Percentiles rank a stretch among this genome's conserved stretches.
phyloP scores from a whole-genome alignment of 2,329 filamentous ascomycete genomes.

The Pestalotiopsis sp. region DNA sequence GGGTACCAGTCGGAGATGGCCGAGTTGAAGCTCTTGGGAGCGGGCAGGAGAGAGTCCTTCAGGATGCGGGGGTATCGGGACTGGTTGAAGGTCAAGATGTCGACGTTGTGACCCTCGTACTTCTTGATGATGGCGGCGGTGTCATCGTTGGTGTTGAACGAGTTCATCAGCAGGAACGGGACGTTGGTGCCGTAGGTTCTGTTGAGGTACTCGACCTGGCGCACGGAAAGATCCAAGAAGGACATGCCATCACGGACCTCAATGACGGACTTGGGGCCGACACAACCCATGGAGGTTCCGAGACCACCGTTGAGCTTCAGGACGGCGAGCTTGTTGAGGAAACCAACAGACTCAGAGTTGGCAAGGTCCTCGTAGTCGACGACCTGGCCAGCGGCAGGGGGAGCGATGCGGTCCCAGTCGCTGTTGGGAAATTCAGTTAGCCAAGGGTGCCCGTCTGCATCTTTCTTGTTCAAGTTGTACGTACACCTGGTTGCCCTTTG shows the following conservation, averaged over 20 bases:
- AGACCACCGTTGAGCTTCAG: slow-evolving; percentile 99
- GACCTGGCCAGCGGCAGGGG: slow-evolving; percentile 90
- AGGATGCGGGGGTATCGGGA: slow-evolving; percentile 96
- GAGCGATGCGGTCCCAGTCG: slow-evolving; percentile 95
- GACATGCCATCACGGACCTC: slow-evolving; percentile 99
- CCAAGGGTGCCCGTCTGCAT: neutral
- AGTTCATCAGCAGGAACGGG: slow-evolving; percentile 99
- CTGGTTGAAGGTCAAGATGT: slow-evolving; percentile 99
- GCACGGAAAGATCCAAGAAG: slow-evolving; percentile 97
- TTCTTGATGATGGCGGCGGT: slow-evolving; percentile 99
- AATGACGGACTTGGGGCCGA: slow-evolving; percentile 98
- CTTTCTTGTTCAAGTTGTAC: slow-evolving; percentile 30
- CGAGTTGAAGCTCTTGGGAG: slow-evolving; percentile 86
- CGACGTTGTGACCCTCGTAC: slow-evolving; percentile 99
- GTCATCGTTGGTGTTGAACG: slow-evolving; percentile 99
- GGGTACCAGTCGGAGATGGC: slow-evolving; percentile 97
- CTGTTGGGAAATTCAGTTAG: slow-evolving; percentile 43
- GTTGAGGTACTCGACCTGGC: slow-evolving; percentile 99
- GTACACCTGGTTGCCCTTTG: slow-evolving; percentile 89
- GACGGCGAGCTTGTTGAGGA: slow-evolving; percentile 96
- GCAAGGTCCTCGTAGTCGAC: slow-evolving; percentile 91
- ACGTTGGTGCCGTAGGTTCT: slow-evolving; percentile 97
- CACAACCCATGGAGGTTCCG: slow-evolving; percentile 99
- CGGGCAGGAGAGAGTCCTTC: slow-evolving; percentile 97
- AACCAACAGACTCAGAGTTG: slow-evolving; percentile 88